phyloP scores from a whole-genome alignment of 768 basidiomycete species.

The Hortiboletus flavorubellus region DNA sequence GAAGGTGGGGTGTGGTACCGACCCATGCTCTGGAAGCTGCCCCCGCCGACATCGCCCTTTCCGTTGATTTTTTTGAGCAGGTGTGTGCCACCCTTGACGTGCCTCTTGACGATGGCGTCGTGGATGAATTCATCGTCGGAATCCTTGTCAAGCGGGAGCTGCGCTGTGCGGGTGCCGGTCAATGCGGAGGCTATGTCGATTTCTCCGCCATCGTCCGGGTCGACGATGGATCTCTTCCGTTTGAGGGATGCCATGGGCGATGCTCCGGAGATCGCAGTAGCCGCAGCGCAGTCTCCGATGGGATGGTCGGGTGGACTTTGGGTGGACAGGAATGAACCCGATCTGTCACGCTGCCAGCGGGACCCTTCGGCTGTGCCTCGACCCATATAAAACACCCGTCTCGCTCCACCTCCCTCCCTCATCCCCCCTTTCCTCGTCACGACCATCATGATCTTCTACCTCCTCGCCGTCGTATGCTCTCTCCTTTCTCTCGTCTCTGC shows the following conservation, averaged over 20 bases:
- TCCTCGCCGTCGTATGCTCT: slow-evolving; percentile 11
- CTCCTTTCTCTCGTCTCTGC: slow-evolving; percentile 30
- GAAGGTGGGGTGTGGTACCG: slow-evolving; percentile 24
- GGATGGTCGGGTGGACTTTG: background rate
- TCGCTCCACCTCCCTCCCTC: background rate
- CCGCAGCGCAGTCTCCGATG: background rate
- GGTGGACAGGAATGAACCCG: background rate
- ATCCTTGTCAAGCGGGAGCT: background rate
- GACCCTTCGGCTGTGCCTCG: slow-evolving; percentile 2
- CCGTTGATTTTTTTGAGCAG: slow-evolving; percentile 71
- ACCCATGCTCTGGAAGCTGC: slow-evolving; percentile 98
- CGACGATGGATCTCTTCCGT: slow-evolving; percentile 27
- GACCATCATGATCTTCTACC: slow-evolving; percentile 19
- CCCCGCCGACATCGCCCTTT: slow-evolving; percentile 84
- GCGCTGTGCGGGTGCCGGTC: slow-evolving; percentile 28
- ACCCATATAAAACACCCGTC: slow-evolving; percentile 12
- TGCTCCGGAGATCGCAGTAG: slow-evolving; percentile 14
- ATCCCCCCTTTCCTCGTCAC: slow-evolving; percentile 7
- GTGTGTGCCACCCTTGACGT: slow-evolving; percentile 72
- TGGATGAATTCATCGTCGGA: slow-evolving; percentile 56
- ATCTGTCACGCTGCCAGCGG: background rate
- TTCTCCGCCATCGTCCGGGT: slow-evolving; percentile 34
- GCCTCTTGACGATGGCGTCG: slow-evolving; percentile 64
- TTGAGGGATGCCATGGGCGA: slow-evolving; percentile 29
- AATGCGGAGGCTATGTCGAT: slow-evolving; percentile 66